phyloP scores from a whole-genome alignment of 2,329 filamentous ascomycete genomes.

The Fusarium oxysporum region DNA sequence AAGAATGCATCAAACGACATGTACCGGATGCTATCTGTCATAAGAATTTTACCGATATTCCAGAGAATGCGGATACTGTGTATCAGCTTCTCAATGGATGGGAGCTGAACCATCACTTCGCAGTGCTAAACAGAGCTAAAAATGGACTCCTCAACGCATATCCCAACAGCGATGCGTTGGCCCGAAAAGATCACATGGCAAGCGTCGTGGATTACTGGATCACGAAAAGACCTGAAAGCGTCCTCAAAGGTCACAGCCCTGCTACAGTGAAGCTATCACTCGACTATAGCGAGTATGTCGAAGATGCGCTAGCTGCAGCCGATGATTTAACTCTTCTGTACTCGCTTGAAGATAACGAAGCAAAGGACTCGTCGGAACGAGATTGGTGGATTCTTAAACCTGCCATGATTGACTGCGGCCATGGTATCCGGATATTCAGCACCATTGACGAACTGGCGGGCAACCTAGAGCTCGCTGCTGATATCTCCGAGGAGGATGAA shows the following conservation, averaged over 20 bases:
- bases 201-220: constrained; percentile 52
- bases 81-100: constrained; percentile 53
- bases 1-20: constrained; percentile 46
- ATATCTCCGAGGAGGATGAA: constrained; percentile 48
- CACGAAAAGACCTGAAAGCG: constrained; percentile 50
- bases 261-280: constrained; percentile 51
- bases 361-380: constrained; percentile 42
- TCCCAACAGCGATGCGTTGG: constrained; percentile 54
- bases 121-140: constrained; percentile 46
- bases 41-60: constrained; percentile 46
- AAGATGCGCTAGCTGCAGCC: constrained; percentile 51
- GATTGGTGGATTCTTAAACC: constrained; percentile 57
- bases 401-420: constrained; percentile 54
- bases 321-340: constrained; percentile 51
- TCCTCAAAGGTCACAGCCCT: constrained; percentile 48
- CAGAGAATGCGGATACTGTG: constrained; percentile 31
- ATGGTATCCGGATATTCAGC: constrained; percentile 55
- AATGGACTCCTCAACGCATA: constrained; percentile 53
- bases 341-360: constrained; percentile 51
- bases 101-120: constrained; percentile 51
- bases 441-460: constrained; percentile 51
- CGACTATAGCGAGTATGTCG: constrained; percentile 55
- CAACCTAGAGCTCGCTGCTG: constrained; percentile 51
- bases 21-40: constrained; percentile 47
- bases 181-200: constrained; percentile 53